A percentile compares a stretch with the other conserved stretches of the same genome.
Conservation (phyloP, 2,329 filamentous ascomycete genomes). For the Ceratocystis smalleyi region DNA sequence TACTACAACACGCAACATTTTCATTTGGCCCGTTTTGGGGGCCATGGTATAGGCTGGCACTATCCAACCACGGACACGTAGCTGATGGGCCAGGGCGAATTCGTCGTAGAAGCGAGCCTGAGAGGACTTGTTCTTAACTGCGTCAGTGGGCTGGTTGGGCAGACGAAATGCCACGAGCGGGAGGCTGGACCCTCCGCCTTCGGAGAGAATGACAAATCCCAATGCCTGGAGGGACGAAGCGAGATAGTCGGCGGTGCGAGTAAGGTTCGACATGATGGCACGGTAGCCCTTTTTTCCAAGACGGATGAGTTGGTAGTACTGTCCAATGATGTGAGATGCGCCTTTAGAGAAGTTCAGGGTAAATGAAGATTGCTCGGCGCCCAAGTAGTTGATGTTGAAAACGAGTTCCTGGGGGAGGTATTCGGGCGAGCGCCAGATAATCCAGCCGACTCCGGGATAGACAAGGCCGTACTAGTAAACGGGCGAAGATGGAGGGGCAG, state of each 20-base stretch:
- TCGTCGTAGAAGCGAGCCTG: conserved; percentile 52
- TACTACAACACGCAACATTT: conserved; percentile 85
- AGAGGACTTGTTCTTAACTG: conserved; percentile 20
- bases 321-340: conserved; percentile 83
- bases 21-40: conserved; percentile 64
- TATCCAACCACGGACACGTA: conserved; percentile 79
- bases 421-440: conserved; percentile 71
- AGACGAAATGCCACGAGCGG: conserved; percentile 85
- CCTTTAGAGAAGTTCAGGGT: conserved; percentile 96
- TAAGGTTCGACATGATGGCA: conserved; percentile 87
- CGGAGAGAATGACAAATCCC: conserved; percentile 78
- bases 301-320: conserved; percentile 95
- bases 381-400: conserved; percentile 99
- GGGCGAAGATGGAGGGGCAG: neutral
- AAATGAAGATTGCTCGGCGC: conserved; percentile 87
- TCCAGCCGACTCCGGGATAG: conserved; percentile 89
- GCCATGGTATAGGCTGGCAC: conserved; percentile 97
- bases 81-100: conserved; percentile 67
- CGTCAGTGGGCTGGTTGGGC: conserved; percentile 33
- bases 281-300: conserved; percentile 86
- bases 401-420: conserved; percentile 81
- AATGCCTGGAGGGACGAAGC: conserved; percentile 54
- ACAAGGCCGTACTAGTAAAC: conserved; percentile 39
- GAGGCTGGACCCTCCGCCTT: conserved; percentile 60
- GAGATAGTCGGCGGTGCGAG: conserved; percentile 77